phyloP scores from a whole-genome alignment of 2,329 filamentous ascomycete species.

The Botrytis deweyae region DNA sequence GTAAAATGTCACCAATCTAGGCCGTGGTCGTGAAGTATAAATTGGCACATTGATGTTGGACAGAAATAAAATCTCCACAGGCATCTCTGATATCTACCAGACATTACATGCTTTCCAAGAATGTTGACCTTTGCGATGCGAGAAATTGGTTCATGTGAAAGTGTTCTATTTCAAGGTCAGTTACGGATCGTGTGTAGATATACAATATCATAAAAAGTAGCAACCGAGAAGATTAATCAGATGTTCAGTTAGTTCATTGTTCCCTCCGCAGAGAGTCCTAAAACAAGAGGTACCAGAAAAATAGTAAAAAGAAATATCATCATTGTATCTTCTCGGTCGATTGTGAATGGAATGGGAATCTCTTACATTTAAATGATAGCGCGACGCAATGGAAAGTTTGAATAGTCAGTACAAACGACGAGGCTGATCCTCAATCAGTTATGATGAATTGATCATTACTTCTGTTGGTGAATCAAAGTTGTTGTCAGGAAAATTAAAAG shows the following conservation, averaged over 20 bases:
- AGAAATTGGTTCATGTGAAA: background rate
- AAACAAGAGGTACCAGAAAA: slow-evolving; percentile 99
- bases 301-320: slow-evolving; percentile 68
- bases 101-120: background rate
- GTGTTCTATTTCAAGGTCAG: slow-evolving; percentile 1
- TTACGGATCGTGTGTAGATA: background rate
- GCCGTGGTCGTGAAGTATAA: too few species aligned
- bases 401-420: background rate
- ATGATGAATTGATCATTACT: background rate
- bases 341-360: background rate
- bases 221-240: slow-evolving; percentile 53
- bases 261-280: slow-evolving; percentile 59
- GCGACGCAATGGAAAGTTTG: background rate
- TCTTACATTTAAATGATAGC: slow-evolving; percentile 11
- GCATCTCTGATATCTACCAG: background rate
- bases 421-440: background rate
- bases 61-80: background rate
- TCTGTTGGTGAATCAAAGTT: background rate
- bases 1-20: background rate
- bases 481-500: background rate
- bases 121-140: background rate
- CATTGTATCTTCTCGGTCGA: slow-evolving; percentile 46
- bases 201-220: background rate
- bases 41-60: background rate
- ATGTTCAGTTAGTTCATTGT: slow-evolving; percentile 85